Conservation (phyloP, 805 yeast genomes). For the Danielia reshetovae region DNA sequence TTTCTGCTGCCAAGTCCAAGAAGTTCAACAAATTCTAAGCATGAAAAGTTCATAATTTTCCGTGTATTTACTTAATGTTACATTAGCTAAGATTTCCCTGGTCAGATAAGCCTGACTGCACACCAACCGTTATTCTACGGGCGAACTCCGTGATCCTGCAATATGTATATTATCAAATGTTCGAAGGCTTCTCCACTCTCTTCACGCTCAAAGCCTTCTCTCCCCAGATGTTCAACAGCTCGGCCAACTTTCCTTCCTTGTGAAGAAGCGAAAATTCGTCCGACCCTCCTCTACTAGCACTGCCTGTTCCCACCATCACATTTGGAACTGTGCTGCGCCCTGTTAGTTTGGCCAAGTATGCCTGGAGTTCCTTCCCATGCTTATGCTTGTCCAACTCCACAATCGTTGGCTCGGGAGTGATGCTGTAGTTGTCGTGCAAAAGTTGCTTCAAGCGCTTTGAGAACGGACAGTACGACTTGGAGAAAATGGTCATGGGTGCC, state of each 20-base stretch:
- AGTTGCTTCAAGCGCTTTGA: slow-evolving; percentile 68
- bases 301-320: slow-evolving; percentile 13
- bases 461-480: slow-evolving; percentile 63
- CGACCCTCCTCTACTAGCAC: slow-evolving; percentile 73
- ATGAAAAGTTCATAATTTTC: slow-evolving; percentile 1
- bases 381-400: slow-evolving; percentile 82
- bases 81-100: slow-evolving; percentile 10
- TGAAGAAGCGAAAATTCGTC: slow-evolving; percentile 74
- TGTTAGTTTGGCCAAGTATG: slow-evolving; percentile 47
- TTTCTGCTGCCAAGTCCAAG: slow-evolving; percentile 86
- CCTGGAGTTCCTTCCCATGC: slow-evolving; percentile 73
- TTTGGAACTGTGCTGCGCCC: slow-evolving; percentile 17
- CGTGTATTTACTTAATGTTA: slow-evolving; percentile 13
- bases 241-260: slow-evolving; percentile 49
- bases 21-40: slow-evolving; percentile 93
- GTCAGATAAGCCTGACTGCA: no score
- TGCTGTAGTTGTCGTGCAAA: slow-evolving; percentile 56
- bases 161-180: no score
- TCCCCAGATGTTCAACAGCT: slow-evolving; percentile 60
- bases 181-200: slow-evolving; percentile 56
- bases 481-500: slow-evolving; percentile 65
- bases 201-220: slow-evolving; percentile 46
- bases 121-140: no score
- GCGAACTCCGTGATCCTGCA: no score
- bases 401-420: slow-evolving; percentile 66